Percentiles rank a stretch among this genome's conserved stretches.
phyloP scores from a whole-genome alignment of 75 land plant species.

The Pinus taeda region DNA sequence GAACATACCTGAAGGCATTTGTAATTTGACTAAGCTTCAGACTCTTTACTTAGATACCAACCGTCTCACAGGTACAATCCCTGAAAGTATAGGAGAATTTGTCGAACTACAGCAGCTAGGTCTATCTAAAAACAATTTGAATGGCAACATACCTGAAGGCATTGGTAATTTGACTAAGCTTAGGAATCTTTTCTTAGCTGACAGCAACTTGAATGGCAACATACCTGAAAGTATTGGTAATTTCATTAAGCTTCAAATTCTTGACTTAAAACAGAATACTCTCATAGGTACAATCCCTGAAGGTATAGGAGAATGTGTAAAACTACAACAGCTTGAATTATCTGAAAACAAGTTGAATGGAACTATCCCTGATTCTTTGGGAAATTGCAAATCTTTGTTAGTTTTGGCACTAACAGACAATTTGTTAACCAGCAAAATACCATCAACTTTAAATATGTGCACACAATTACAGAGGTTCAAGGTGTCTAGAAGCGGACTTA shows the following conservation, averaged over 20 bases:
- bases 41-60: background rate
- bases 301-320: conserved; percentile 38
- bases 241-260: conserved; percentile 28
- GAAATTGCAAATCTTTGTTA: conserved; percentile 28
- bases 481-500: too few relatives aligned
- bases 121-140: conserved; percentile 22
- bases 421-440: conserved; percentile 15
- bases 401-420: conserved; percentile 29
- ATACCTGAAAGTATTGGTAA: conserved; percentile 24
- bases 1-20: background rate
- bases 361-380: conserved; percentile 33
- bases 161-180: conserved; percentile 20
- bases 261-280: conserved; percentile 49
- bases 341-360: conserved; percentile 42
- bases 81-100: conserved; percentile 21
- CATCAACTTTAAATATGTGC: too few relatives aligned
- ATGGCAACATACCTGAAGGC: conserved; percentile 34
- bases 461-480: too few relatives aligned
- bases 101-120: conserved; percentile 16
- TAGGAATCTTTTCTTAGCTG: background rate
- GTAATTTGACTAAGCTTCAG: background rate
- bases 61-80: conserved; percentile 23
- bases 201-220: conserved; percentile 20
- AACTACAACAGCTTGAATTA: conserved; percentile 24
- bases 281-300: conserved; percentile 41